Evolutionary conservation across 805 yeast species (phyloP).

Genomic region (Metschnikowia sp.): DNA sequence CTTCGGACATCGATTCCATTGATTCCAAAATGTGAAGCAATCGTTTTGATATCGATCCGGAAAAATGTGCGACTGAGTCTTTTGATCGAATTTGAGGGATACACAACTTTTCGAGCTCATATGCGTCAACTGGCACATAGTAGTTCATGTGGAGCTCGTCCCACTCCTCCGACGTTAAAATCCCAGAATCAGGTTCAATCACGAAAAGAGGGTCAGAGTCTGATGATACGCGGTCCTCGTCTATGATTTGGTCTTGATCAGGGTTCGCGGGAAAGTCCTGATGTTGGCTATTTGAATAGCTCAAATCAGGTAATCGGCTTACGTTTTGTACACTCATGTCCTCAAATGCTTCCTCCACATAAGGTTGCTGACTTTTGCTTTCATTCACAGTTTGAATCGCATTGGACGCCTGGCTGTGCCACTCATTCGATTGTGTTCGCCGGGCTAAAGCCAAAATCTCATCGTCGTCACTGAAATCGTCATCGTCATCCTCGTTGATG

Average conservation of each 20-base stretch:
- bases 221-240: too few relatives aligned
- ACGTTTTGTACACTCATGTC: too few relatives aligned
- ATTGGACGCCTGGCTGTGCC: background rate
- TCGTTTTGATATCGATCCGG: background rate
- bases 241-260: too few relatives aligned
- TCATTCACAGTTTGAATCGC: background rate
- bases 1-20: background rate
- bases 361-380: background rate
- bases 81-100: background rate
- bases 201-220: too few relatives aligned
- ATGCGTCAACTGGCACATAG: conserved; percentile 22
- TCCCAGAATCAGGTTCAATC: background rate
- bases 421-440: conserved; percentile 15
- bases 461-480: conserved; percentile 17
- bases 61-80: background rate
- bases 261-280: too few relatives aligned
- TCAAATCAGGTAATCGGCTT: too few relatives aligned
- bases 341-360: too few relatives aligned
- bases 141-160: conserved; percentile 41
- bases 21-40: background rate
- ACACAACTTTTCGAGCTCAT: conserved; percentile 3
- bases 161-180: conserved; percentile 35
- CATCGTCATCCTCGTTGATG: background rate
- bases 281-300: too few relatives aligned
- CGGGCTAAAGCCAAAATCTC: conserved; percentile 15